phyloP scores from a whole-genome alignment of 176 grass and related monocot species.

The Zoysia japonica region DNA sequence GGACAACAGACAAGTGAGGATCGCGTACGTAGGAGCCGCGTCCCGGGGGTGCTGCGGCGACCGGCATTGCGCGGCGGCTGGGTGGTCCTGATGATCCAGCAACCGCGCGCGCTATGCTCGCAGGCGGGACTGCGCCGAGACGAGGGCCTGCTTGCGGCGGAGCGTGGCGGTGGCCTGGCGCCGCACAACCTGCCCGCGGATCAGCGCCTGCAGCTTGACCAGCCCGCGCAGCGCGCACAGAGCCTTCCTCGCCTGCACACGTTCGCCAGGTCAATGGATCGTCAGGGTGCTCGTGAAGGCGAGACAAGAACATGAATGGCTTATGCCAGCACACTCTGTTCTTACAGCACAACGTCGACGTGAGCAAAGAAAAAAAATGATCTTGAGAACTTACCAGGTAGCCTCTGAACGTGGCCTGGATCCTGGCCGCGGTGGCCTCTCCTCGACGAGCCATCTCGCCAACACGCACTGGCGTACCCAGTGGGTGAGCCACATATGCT shows the following conservation, averaged over 20 bases:
- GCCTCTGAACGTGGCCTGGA: constrained; percentile 86
- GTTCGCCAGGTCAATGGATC: not conserved
- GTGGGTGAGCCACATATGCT: no score
- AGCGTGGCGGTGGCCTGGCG: constrained; percentile 72
- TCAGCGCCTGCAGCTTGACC: constrained; percentile 79
- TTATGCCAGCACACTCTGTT: not conserved
- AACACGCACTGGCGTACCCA: not conserved
- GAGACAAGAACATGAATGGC: no score
- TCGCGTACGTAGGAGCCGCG: constrained; percentile 63
- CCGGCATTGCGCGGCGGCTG: constrained; percentile 36
- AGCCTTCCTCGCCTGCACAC: constrained; percentile 71
- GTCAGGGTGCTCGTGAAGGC: not conserved
- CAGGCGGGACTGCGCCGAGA: constrained; percentile 61
- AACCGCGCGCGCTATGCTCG: constrained; percentile 60
- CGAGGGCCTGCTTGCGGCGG: constrained; percentile 72
- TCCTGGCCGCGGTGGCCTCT: constrained; percentile 50
- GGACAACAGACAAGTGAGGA: no score
- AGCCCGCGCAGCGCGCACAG: constrained; percentile 73
- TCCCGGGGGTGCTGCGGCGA: constrained; percentile 53
- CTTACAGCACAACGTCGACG: not conserved
- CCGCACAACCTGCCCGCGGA: constrained; percentile 78
- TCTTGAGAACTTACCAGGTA: constrained; percentile 51
- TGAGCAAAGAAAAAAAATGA: not conserved
- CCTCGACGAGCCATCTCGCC: constrained; percentile 26
- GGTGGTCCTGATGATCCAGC: constrained; percentile 20